These are phyloP conservation scores for Pichia nakasei DNA, from an alignment of 805 yeast genomes.

Conservation along the genomic window DNA sequence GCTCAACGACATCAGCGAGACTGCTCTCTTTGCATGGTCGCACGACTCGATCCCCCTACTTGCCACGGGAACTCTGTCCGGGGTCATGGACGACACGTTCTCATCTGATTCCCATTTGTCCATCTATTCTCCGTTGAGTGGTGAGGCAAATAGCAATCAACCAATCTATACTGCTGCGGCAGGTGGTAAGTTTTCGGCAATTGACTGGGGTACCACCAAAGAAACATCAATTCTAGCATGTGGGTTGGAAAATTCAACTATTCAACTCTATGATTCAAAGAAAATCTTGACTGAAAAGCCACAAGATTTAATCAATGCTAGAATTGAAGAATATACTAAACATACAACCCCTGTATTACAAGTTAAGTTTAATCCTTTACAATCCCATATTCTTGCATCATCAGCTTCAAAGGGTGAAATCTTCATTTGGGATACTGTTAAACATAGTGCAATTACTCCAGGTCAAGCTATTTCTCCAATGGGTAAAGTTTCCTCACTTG, in stretches of 20 bases:
- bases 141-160: slow-evolving; percentile 25
- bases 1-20: slow-evolving; percentile 70
- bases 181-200: slow-evolving; percentile 61
- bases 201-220: slow-evolving; percentile 71
- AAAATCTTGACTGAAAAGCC: slow-evolving; percentile 34
- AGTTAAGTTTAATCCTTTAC: slow-evolving; percentile 69
- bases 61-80: slow-evolving; percentile 93
- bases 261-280: slow-evolving; percentile 68
- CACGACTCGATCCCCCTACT: slow-evolving; percentile 61
- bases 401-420: slow-evolving; percentile 89
- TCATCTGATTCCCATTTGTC: slow-evolving; percentile 72
- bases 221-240: slow-evolving; percentile 64
- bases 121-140: slow-evolving; percentile 57
- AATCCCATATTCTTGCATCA: slow-evolving; percentile 64
- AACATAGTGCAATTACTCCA: slow-evolving; percentile 50
- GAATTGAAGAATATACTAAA: slow-evolving; percentile 42
- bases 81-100: slow-evolving; percentile 86
- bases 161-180: slow-evolving; percentile 40
- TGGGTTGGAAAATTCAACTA: slow-evolving; percentile 75
- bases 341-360: slow-evolving; percentile 67
- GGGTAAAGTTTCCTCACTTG: slow-evolving; percentile 70
- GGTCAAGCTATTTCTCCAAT: slow-evolving; percentile 71
- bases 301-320: slow-evolving; percentile 32
- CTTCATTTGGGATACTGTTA: slow-evolving; percentile 79
- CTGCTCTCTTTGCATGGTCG: slow-evolving; percentile 97